These are phyloP conservation scores for Exophiala spinifera DNA, from an alignment of 2,329 filamentous ascomycete species.

Conservation along the genomic window DNA sequence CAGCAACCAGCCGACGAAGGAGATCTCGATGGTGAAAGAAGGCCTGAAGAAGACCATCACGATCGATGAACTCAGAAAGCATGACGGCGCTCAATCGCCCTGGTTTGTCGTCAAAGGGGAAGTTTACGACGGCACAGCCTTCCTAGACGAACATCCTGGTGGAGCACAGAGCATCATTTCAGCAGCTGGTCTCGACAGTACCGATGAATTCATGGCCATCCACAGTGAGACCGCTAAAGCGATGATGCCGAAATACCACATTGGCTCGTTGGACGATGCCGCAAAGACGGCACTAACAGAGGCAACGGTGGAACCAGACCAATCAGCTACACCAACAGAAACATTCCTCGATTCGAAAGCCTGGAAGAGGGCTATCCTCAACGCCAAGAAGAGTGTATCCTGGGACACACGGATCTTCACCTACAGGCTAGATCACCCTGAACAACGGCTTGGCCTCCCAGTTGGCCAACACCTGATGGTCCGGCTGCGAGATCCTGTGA, in stretches of 20 bases:
- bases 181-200: constrained; percentile 75
- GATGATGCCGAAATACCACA: constrained; percentile 84
- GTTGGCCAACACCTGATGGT: constrained; percentile 86
- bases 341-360: constrained; percentile 68
- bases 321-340: constrained; percentile 46
- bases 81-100: constrained; percentile 62
- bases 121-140: constrained; percentile 81
- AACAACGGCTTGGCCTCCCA: constrained; percentile 71
- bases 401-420: constrained; percentile 78
- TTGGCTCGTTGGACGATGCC: constrained; percentile 68
- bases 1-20: constrained; percentile 53
- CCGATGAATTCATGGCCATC: constrained; percentile 88
- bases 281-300: constrained; percentile 55
- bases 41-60: constrained; percentile 62
- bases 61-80: constrained; percentile 67
- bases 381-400: constrained; percentile 67
- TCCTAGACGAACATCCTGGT: constrained; percentile 78
- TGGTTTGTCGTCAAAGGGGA: constrained; percentile 90
- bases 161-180: constrained; percentile 80
- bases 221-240: constrained; percentile 88
- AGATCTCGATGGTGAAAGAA: constrained; percentile 75
- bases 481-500: constrained; percentile 69
- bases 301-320: constrained; percentile 42
- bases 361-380: constrained; percentile 72
- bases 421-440: constrained; percentile 69